Evolutionary conservation across 768 basidiomycete species (phyloP).

Genomic region (Tulasnella sp.): DNA sequence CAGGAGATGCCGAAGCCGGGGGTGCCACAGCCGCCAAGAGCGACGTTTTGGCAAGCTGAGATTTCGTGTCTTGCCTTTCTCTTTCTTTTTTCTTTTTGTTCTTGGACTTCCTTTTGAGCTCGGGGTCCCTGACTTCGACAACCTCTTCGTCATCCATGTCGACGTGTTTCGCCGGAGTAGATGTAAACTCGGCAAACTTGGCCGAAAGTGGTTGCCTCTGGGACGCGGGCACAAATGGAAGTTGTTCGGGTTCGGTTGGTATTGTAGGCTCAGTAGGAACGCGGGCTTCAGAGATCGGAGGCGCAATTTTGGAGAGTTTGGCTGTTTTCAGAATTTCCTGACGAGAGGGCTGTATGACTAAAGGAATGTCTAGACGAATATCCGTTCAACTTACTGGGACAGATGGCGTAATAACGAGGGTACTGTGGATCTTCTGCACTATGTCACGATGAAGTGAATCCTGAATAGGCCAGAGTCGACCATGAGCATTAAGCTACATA

Average conservation of each 20-base stretch:
- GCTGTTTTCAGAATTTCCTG: constrained; percentile 29
- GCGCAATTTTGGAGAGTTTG: constrained; percentile 40
- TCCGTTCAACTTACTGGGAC: constrained; percentile 37
- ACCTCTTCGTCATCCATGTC: constrained; percentile 51
- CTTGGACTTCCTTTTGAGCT: constrained; percentile 57
- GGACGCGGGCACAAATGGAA: constrained; percentile 71
- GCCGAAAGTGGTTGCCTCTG: constrained; percentile 45
- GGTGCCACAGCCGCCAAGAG: constrained; percentile 10
- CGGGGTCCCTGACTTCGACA: constrained; percentile 64
- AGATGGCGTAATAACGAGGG: constrained; percentile 57
- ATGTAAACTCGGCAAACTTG: constrained; percentile 17
- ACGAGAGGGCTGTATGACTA: constrained; percentile 17
- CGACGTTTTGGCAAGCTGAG: constrained; percentile 3
- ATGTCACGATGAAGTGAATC: constrained; percentile 49
- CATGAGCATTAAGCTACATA: neutral
- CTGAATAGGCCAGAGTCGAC: constrained; percentile 21
- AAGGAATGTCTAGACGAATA: constrained; percentile 14
- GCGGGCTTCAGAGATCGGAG: neutral
- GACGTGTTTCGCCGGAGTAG: constrained; percentile 12
- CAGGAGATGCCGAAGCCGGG: constrained; percentile 29
- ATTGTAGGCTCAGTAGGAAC: neutral
- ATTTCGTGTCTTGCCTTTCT: constrained; percentile 15
- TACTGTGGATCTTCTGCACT: constrained; percentile 62
- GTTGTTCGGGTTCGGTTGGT: constrained; percentile 50
- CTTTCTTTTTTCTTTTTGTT: constrained; percentile 41